Percentiles rank a stretch among this genome's conserved stretches.
Conservation (phyloP, 2,329 filamentous ascomycete genomes). For the Blumeriella jaapii region DNA sequence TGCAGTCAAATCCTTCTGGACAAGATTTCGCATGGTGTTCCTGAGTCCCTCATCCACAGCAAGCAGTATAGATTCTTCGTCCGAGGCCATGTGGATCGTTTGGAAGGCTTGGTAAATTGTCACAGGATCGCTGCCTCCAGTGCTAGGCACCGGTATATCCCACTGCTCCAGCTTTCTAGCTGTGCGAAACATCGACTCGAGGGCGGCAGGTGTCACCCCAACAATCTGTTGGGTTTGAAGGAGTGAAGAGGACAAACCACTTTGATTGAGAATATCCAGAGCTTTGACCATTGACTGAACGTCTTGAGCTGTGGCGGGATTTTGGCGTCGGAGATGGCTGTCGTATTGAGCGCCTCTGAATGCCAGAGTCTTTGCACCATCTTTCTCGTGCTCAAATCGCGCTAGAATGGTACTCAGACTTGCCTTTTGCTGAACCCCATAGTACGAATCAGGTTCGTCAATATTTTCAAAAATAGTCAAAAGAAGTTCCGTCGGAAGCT, state of each 20-base stretch:
- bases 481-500: conserved; percentile 54
- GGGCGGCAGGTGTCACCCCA: conserved; percentile 43
- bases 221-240: conserved; percentile 54
- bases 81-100: conserved; percentile 56
- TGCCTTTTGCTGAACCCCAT: conserved; percentile 71
- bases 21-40: conserved; percentile 47
- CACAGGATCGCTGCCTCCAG: conserved; percentile 50
- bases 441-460: conserved; percentile 93
- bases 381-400: conserved; percentile 78
- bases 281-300: conserved; percentile 62
- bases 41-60: conserved; percentile 54
- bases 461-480: conserved; percentile 81
- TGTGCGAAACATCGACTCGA: conserved; percentile 66
- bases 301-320: conserved; percentile 45
- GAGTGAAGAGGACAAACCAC: conserved; percentile 74
- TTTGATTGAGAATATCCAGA: conserved; percentile 68
- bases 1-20: conserved; percentile 37
- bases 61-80: conserved; percentile 39
- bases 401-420: conserved; percentile 68
- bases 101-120: conserved; percentile 75
- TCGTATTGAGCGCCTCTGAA: conserved; percentile 89
- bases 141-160: conserved; percentile 68
- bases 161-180: conserved; percentile 80
- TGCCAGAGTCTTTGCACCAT: conserved; percentile 75
- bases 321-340: conserved; percentile 58